These are phyloP conservation scores for Aspergillus sp. DNA, from an alignment of 2,329 filamentous ascomycete genomes.

Conservation along the genomic window DNA sequence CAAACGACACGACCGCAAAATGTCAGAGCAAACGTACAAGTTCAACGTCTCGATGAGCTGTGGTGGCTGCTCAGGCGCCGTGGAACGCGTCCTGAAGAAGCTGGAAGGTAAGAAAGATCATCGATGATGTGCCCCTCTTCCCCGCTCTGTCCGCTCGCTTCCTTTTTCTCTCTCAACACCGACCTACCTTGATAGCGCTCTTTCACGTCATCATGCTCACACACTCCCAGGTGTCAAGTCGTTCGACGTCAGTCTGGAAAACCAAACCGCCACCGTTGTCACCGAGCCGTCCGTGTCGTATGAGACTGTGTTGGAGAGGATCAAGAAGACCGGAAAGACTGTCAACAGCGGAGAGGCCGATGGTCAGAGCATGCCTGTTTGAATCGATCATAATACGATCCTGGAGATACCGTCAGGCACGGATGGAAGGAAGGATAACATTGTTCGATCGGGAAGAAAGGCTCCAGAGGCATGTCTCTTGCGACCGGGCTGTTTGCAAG, in stretches of 20 bases:
- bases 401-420: not conserved
- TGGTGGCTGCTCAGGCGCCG: conserved; percentile 90
- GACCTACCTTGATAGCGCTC: not conserved
- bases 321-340: conserved; percentile 93
- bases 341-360: conserved; percentile 64
- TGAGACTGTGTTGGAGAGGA: conserved; percentile 79
- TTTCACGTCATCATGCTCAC: not conserved
- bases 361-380: conserved; percentile 39
- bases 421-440: too few relatives aligned
- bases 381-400: conserved; percentile 4
- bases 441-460: too few relatives aligned
- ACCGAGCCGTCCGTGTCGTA: conserved; percentile 70
- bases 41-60: conserved; percentile 95
- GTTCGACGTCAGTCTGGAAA: conserved; percentile 84
- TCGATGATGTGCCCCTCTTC: conserved; percentile 2
- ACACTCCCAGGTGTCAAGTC: conserved; percentile 69
- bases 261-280: conserved; percentile 75
- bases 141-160: not conserved
- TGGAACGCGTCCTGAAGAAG: conserved; percentile 89
- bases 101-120: conserved; percentile 69
- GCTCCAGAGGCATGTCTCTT: too few relatives aligned
- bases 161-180: not conserved
- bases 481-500: too few relatives aligned
- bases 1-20: conserved; percentile 4
- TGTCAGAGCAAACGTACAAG: conserved; percentile 87